A percentile compares a stretch with the other conserved stretches of the same genome.
Conservation (phyloP, 2,329 filamentous ascomycete genomes). For the Ophiostoma ulmi region DNA sequence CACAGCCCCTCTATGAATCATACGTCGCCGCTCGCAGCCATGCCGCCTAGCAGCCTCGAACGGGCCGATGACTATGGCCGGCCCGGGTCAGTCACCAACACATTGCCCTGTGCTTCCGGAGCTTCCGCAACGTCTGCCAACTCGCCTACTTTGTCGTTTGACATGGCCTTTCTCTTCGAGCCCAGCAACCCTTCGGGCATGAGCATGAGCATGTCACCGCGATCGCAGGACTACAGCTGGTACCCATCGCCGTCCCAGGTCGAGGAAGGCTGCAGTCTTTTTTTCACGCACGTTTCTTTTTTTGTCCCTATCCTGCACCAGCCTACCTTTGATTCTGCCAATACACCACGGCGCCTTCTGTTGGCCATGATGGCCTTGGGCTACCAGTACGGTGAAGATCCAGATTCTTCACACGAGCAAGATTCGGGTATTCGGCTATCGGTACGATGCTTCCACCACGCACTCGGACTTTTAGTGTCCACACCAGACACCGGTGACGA, state of each 20-base stretch:
- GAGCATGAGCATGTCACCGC: conserved; percentile 22
- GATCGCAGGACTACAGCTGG: conserved; percentile 31
- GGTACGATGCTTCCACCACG: conserved; percentile 34
- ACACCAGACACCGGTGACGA: conserved; percentile 28
- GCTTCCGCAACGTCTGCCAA: neutral
- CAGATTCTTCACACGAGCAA: conserved; percentile 31
- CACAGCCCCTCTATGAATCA: neutral
- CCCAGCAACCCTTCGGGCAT: neutral
- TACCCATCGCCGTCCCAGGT: conserved; percentile 34
- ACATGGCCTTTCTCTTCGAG: conserved; percentile 13
- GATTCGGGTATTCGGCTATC: conserved; percentile 33
- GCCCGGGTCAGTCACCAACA: neutral
- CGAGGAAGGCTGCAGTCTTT: conserved; percentile 34
- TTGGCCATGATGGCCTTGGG: conserved; percentile 38
- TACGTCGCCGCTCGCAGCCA: neutral
- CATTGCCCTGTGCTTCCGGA: neutral
- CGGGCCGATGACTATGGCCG: neutral
- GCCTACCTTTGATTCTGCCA: conserved; percentile 35
- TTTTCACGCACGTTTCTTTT: conserved; percentile 36
- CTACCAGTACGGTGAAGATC: conserved; percentile 39
- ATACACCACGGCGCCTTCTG: conserved; percentile 30
- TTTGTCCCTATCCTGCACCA: conserved; percentile 39
- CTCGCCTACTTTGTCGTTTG: neutral
- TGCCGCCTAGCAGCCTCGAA: conserved; percentile 1
- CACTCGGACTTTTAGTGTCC: conserved; percentile 29